A percentile compares a stretch with the other conserved stretches of the same genome.
These are phyloP conservation scores for Nemania bipapillata DNA, from an alignment of 2,329 filamentous ascomycete genomes.

Conservation along the genomic window DNA sequence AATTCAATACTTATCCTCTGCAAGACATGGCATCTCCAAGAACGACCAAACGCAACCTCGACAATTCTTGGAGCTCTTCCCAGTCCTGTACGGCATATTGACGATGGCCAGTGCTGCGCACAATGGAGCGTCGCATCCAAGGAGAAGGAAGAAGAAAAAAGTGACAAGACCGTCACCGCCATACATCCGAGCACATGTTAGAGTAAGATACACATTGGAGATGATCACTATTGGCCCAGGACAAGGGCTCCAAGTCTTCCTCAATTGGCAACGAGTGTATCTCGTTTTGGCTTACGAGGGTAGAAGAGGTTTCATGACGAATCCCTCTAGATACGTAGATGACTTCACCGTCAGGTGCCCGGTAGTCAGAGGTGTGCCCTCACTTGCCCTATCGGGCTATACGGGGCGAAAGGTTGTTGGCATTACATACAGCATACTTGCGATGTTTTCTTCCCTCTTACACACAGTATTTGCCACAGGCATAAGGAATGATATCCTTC, in stretches of 20 bases:
- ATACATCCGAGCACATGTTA: background rate
- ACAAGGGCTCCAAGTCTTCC: background rate
- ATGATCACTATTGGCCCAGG: background rate
- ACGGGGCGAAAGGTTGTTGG: background rate
- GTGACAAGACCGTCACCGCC: background rate
- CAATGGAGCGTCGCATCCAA: background rate
- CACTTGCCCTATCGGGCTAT: background rate
- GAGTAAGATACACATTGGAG: constrained; percentile 1
- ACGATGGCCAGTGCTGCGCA: background rate
- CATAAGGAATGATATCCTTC: background rate
- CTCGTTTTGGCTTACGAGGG: background rate
- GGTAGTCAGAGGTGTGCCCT: background rate
- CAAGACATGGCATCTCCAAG: constrained; percentile 2
- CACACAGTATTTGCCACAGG: background rate
- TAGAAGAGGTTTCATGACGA: background rate
- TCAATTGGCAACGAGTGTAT: background rate
- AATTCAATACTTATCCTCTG: constrained; percentile 17
- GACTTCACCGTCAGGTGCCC: background rate
- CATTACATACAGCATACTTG: too few relatives aligned
- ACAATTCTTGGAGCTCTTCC: constrained; percentile 7
- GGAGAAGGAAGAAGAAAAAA: background rate
- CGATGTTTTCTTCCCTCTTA: background rate
- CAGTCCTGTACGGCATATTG: constrained; percentile 5
- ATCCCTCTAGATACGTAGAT: background rate
- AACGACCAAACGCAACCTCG: background rate